These are phyloP conservation scores for Neoboletus subvelutipes DNA, from an alignment of 768 basidiomycete genomes.

Conservation along the genomic window DNA sequence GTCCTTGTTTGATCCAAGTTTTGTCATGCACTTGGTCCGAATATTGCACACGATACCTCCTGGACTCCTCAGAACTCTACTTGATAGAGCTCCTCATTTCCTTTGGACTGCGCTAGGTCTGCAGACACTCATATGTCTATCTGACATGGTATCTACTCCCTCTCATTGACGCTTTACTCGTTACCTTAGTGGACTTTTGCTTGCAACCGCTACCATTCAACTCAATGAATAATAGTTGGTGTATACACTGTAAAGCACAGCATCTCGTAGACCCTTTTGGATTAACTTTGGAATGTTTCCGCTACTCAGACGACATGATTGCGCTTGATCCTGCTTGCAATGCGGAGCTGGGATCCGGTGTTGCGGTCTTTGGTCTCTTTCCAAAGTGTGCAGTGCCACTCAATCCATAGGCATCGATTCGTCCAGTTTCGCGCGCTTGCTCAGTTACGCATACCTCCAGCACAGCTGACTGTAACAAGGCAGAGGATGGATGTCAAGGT, in stretches of 20 bases:
- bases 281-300: not conserved
- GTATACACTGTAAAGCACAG: slow-evolving; percentile 23
- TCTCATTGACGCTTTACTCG: slow-evolving; percentile 28
- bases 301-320: not conserved
- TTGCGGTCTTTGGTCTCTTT: not conserved
- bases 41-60: slow-evolving; percentile 11
- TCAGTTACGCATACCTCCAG: slow-evolving; percentile 19
- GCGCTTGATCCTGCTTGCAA: not conserved
- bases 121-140: slow-evolving; percentile 22
- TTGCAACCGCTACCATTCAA: slow-evolving; percentile 16
- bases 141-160: slow-evolving; percentile 18
- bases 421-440: not conserved
- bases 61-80: slow-evolving; percentile 6
- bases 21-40: slow-evolving; percentile 2
- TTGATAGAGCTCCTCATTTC: slow-evolving; percentile 14
- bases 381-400: not conserved
- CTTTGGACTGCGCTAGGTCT: slow-evolving; percentile 21
- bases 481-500: slow-evolving; percentile 46
- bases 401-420: not conserved
- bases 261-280: slow-evolving; percentile 17
- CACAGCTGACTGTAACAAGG: slow-evolving; percentile 37
- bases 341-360: not conserved
- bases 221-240: slow-evolving; percentile 20
- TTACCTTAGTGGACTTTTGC: slow-evolving; percentile 24
- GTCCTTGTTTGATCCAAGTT: slow-evolving; percentile 39